Conservation (phyloP, 2,329 filamentous ascomycete genomes). For the Neofusicoccum ribis region DNA sequence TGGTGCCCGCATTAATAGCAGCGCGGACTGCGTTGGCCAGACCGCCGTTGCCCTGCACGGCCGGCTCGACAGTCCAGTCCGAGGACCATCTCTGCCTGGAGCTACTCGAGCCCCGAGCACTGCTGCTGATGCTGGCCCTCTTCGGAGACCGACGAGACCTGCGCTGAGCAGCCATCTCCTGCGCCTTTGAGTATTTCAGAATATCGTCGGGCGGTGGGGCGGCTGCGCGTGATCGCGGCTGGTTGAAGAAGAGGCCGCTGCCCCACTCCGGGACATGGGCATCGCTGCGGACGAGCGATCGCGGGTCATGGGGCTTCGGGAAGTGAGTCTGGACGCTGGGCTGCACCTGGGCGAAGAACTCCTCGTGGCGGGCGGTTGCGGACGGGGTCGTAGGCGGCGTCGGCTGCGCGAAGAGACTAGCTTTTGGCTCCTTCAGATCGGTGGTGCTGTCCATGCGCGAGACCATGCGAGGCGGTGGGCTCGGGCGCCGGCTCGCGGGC, state of each 20-base stretch:
- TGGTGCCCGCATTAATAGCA: conserved; percentile 66
- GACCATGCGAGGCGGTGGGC: conserved; percentile 27
- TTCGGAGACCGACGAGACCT: conserved; percentile 27
- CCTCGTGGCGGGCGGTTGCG: conserved; percentile 38
- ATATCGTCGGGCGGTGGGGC: conserved; percentile 75
- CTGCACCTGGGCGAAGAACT: conserved; percentile 48
- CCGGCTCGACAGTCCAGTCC: conserved; percentile 78
- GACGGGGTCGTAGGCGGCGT: conserved; percentile 46
- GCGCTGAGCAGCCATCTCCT: conserved; percentile 35
- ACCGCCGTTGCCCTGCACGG: conserved; percentile 90
- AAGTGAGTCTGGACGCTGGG: conserved; percentile 56
- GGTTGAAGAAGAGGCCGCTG: conserved; percentile 57
- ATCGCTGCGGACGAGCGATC: conserved; percentile 68
- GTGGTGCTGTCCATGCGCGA: conserved; percentile 50
- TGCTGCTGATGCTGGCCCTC: conserved; percentile 21
- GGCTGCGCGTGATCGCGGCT: conserved; percentile 72
- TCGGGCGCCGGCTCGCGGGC: conserved; percentile 28
- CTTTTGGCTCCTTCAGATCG: conserved; percentile 32
- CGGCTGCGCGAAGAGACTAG: conserved; percentile 42
- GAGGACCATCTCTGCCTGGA: conserved; percentile 66
- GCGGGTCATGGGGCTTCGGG: conserved; percentile 48
- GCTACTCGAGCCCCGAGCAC: conserved; percentile 28
- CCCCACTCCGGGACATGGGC: conserved; percentile 78
- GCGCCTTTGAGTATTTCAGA: conserved; percentile 63
- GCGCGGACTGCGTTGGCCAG: conserved; percentile 85